Conservation (phyloP, 2,329 filamentous ascomycete species). For the Venturia carpophila region DNA sequence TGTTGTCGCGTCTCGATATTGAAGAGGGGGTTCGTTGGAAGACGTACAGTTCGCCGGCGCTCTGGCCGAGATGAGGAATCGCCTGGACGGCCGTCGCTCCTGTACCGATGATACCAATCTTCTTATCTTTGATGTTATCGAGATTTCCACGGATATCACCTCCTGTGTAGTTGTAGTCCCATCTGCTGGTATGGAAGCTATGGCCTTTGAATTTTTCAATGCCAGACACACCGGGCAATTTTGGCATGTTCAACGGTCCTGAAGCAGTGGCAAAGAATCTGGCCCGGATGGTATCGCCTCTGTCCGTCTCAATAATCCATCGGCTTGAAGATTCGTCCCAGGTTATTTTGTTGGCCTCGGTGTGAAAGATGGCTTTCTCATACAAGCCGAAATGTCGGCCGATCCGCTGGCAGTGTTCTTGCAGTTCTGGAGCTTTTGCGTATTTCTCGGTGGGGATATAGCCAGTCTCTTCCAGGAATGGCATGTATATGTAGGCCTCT, state of each 20-base stretch:
- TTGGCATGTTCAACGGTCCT: conserved; percentile 38
- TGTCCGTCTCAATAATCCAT: conserved; percentile 29
- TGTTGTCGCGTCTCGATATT: conserved; percentile 28
- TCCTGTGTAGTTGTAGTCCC: conserved; percentile 36
- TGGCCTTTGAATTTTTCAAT: conserved; percentile 33
- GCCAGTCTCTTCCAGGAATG: conserved; percentile 49
- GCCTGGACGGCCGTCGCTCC: conserved; percentile 36
- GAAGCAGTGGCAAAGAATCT: conserved; percentile 36
- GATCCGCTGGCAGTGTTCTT: conserved; percentile 40
- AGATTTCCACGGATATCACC: conserved; percentile 25
- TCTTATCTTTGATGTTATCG: conserved; percentile 32
- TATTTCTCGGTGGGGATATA: conserved; percentile 50
- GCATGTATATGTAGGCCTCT: conserved; percentile 51
- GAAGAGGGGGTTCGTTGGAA: conserved; percentile 36
- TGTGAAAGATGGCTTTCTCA: conserved; percentile 40
- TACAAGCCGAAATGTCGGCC: conserved; percentile 39
- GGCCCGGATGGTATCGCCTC: conserved; percentile 26
- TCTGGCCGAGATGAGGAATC: conserved; percentile 33
- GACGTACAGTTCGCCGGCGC: conserved; percentile 28
- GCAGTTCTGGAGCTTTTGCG: conserved; percentile 39
- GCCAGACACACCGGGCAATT: conserved; percentile 38
- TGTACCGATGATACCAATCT: conserved; percentile 37
- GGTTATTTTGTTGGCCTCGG: conserved; percentile 34
- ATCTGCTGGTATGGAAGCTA: conserved; percentile 37
- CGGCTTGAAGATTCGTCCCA: conserved; percentile 40